These are phyloP conservation scores for Silene latifolia DNA, from an alignment of 148 eudicot species.

Conservation along the genomic window DNA sequence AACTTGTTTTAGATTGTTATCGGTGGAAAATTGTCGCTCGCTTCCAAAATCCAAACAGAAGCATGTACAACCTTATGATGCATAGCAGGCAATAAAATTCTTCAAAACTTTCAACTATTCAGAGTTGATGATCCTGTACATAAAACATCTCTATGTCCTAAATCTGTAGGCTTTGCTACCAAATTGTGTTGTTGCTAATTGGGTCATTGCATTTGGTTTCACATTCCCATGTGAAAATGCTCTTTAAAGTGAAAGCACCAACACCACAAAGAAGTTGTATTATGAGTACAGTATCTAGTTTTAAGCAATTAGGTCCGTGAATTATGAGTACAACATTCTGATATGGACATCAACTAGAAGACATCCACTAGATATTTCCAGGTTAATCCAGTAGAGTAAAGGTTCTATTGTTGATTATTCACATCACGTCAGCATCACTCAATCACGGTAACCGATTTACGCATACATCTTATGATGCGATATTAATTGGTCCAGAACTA, in stretches of 20 bases:
- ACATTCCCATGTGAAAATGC: neutral
- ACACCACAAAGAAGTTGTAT: neutral
- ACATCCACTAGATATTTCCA: slow-evolving; percentile 9
- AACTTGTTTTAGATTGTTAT: too few species aligned
- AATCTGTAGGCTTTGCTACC: neutral
- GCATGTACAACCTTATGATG: too few species aligned
- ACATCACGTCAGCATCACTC: neutral
- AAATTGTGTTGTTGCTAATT: neutral
- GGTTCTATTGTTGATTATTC: neutral
- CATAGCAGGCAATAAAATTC: too few species aligned
- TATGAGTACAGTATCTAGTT: neutral
- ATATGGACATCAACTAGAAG: slow-evolving; percentile 6
- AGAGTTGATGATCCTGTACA: too few species aligned
- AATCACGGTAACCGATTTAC: neutral
- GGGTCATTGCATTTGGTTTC: neutral
- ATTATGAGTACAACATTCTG: neutral
- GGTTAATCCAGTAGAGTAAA: slow-evolving; percentile 10
- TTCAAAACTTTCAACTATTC: neutral
- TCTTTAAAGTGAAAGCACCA: neutral
- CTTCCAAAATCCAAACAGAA: too few species aligned
- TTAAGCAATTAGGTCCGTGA: neutral
- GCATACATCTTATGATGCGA: neutral
- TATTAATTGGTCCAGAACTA: slow-evolving; percentile 1
- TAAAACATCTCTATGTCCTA: too few species aligned
- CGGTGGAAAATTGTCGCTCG: too few species aligned